phyloP scores from a whole-genome alignment of 2,329 filamentous ascomycete species.

The Penicillium sp. region DNA sequence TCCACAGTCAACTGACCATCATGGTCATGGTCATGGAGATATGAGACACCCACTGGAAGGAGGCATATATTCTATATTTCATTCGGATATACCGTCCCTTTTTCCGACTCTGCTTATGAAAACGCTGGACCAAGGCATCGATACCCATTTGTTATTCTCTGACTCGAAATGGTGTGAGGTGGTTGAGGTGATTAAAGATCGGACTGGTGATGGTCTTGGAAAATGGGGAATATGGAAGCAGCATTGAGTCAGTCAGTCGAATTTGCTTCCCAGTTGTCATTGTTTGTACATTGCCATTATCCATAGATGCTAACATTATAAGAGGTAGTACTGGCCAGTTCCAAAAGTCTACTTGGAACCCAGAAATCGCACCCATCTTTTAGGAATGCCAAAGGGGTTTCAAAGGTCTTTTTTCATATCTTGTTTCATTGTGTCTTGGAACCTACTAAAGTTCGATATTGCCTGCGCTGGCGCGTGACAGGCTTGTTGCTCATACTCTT shows the following conservation, averaged over 20 bases:
- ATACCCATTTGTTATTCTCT: conserved; percentile 42
- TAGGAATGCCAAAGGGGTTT: too few species aligned
- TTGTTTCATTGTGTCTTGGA: too few species aligned
- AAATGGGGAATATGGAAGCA: conserved; percentile 38
- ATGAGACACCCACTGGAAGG: conserved; percentile 12
- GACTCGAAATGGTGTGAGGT: conserved; percentile 25
- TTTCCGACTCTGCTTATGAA: conserved; percentile 36
- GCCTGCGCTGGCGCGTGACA: too few species aligned
- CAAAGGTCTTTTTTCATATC: too few species aligned
- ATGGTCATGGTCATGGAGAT: not conserved
- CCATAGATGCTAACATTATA: too few species aligned
- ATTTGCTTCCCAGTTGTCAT: not conserved
- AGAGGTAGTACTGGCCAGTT: too few species aligned
- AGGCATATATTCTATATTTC: conserved; percentile 32
- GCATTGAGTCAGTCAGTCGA: not conserved
- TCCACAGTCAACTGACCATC: not conserved
- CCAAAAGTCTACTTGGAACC: too few species aligned
- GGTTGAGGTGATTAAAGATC: conserved; percentile 45
- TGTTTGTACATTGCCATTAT: too few species aligned
- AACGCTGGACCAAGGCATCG: conserved; percentile 42
- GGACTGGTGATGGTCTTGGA: conserved; percentile 36
- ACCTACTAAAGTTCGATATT: too few species aligned
- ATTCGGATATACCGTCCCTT: conserved; percentile 16
- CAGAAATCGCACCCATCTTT: too few species aligned
- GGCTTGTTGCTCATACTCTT: conserved; percentile 11